Evolutionary conservation across 2,329 filamentous ascomycete genomes (phyloP).

Genomic region (Trichoderma sp.): DNA sequence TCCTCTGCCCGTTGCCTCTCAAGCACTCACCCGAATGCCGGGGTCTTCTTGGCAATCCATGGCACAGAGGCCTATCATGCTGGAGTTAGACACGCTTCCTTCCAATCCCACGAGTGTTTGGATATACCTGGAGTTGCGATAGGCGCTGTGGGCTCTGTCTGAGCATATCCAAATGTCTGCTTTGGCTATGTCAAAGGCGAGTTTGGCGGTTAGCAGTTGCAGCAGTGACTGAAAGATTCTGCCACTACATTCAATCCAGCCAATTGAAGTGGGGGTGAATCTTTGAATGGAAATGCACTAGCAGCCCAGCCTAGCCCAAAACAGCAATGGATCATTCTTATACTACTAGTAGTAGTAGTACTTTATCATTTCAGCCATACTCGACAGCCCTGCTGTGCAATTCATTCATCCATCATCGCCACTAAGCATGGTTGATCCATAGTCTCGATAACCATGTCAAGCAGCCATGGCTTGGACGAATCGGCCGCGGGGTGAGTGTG

Average conservation of each 20-base stretch:
- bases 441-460: background rate
- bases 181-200: background rate
- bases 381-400: background rate
- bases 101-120: background rate
- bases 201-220: background rate
- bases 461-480: background rate
- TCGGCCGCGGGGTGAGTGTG: background rate
- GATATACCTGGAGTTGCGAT: constrained; percentile 27
- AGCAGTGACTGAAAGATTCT: constrained; percentile 1
- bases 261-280: background rate
- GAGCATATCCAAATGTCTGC: constrained; percentile 25
- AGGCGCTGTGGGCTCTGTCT: constrained; percentile 29
- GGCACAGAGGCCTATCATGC: constrained; percentile 1
- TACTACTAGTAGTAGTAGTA: too few relatives aligned
- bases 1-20: background rate
- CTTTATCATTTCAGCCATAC: background rate
- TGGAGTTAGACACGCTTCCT: background rate
- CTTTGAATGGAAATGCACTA: background rate
- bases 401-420: background rate
- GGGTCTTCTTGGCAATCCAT: constrained; percentile 6
- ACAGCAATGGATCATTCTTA: background rate
- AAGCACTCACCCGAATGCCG: constrained; percentile 1
- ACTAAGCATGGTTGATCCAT: background rate
- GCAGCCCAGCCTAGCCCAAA: background rate
- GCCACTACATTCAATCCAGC: background rate